A percentile compares a stretch with the other conserved stretches of the same genome.
Evolutionary conservation across 2,329 filamentous ascomycete genomes (phyloP).

Genomic region (Trichoderma endophyticum): DNA sequence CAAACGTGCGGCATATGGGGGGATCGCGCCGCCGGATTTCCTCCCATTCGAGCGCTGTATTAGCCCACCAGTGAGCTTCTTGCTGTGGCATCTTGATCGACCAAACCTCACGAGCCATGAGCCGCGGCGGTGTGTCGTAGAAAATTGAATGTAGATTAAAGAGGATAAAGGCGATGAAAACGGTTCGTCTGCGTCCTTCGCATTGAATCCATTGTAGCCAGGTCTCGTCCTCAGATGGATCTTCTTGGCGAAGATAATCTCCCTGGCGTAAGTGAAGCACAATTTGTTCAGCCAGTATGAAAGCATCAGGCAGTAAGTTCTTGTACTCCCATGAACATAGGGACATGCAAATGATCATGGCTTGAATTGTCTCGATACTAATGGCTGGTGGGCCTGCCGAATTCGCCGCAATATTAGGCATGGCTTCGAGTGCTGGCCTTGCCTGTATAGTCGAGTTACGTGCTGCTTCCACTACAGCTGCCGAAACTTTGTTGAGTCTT

Average conservation of each 20-base stretch:
- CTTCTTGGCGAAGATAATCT: neutral
- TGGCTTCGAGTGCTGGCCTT: neutral
- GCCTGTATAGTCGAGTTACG: neutral
- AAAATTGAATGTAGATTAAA: neutral
- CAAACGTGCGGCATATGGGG: neutral
- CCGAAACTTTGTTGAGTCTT: neutral
- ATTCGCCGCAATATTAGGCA: neutral
- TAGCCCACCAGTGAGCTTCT: conserved; percentile 4
- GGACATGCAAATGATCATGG: conserved; percentile 12
- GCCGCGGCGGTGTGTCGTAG: neutral
- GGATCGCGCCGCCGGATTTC: neutral
- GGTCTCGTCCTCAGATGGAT: neutral
- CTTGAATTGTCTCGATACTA: conserved; percentile 3
- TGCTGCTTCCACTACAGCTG: neutral
- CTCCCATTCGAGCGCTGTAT: neutral
- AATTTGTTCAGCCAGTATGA: neutral
- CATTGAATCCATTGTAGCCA: neutral
- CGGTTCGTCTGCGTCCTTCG: neutral
- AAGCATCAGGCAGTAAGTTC: neutral
- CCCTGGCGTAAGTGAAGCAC: neutral
- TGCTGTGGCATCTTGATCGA: conserved; percentile 7
- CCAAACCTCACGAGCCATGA: conserved; percentile 7
- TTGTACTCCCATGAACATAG: conserved; percentile 12
- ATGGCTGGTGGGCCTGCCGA: neutral
- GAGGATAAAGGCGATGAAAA: neutral